phyloP scores from a whole-genome alignment of 768 basidiomycete species.

The Lepiota brunneoincarnata region DNA sequence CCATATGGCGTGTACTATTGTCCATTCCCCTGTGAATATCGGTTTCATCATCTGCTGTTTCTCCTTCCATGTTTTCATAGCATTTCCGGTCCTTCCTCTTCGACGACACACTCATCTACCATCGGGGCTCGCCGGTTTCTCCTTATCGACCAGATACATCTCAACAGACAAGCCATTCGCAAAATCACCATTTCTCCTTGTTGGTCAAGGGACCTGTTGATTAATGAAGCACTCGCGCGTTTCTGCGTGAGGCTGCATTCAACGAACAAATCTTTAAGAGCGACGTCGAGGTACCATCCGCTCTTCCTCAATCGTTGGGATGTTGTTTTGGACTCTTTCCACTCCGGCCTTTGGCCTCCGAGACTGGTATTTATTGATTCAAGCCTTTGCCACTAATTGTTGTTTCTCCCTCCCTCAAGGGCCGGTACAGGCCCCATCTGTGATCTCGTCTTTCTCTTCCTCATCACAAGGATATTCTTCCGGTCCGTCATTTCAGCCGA shows the following conservation, averaged over 20 bases:
- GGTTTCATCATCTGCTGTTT: slow-evolving; percentile 23
- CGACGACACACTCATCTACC: not conserved
- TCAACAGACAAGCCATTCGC: slow-evolving; percentile 8
- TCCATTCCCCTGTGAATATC: slow-evolving; percentile 31
- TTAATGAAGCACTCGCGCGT: not conserved
- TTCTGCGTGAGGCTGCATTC: not conserved
- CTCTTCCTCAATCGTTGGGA: slow-evolving; percentile 11
- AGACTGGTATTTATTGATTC: slow-evolving; percentile 13
- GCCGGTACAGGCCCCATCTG: slow-evolving; percentile 7
- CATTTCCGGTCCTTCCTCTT: slow-evolving; percentile 21
- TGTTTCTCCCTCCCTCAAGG: slow-evolving; percentile 8
- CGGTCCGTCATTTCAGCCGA: not conserved
- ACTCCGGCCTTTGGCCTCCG: slow-evolving; percentile 4
- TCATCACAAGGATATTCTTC: slow-evolving; percentile 9
- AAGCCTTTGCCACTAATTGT: slow-evolving; percentile 10
- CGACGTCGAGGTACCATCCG: not conserved
- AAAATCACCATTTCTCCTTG: not conserved
- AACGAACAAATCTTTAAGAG: not conserved
- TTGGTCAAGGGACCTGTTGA: not conserved
- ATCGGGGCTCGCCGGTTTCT: slow-evolving; percentile 9
- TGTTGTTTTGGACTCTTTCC: slow-evolving; percentile 13
- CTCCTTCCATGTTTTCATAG: slow-evolving; percentile 24
- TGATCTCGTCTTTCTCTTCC: slow-evolving; percentile 2
- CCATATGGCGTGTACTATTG: slow-evolving; percentile 28
- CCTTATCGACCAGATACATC: slow-evolving; percentile 6